Conservation (phyloP, 305 asterid species). For the Fraxinus angustifolia region DNA sequence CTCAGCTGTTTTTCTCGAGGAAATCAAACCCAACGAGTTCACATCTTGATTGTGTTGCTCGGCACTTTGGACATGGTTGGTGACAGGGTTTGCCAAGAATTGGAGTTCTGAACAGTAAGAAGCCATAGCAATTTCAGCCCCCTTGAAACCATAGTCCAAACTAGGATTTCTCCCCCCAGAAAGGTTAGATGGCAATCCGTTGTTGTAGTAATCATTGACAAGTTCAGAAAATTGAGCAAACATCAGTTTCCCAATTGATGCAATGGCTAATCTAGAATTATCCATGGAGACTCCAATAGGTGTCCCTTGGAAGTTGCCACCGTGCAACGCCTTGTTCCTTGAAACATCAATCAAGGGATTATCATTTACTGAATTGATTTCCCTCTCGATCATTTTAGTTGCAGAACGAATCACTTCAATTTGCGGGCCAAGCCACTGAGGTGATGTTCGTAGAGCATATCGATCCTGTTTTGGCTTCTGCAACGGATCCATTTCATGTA, state of each 20-base stretch:
- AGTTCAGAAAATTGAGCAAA: conserved; percentile 82
- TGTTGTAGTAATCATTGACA: conserved; percentile 74
- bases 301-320: conserved; percentile 87
- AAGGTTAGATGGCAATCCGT: conserved; percentile 77
- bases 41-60: conserved; percentile 93
- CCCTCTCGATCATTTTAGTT: conserved; percentile 78
- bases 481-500: conserved; percentile 68
- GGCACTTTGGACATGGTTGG: conserved; percentile 81
- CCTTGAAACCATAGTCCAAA: conserved; percentile 80
- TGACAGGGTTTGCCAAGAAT: conserved; percentile 71
- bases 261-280: conserved; percentile 64
- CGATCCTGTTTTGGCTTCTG: conserved; percentile 78
- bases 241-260: conserved; percentile 68
- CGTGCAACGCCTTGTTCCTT: conserved; percentile 75
- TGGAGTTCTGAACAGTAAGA: conserved; percentile 82
- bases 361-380: conserved; percentile 80
- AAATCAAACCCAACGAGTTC: conserved; percentile 71
- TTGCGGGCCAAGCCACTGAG: conserved; percentile 87
- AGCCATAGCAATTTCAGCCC: conserved; percentile 91
- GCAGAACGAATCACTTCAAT: conserved; percentile 75
- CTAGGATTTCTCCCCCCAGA: conserved; percentile 76
- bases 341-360: conserved; percentile 86
- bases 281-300: conserved; percentile 90
- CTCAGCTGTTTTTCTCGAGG: conserved; percentile 70
- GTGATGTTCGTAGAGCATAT: conserved; percentile 76